Evolutionary conservation across 2,329 filamentous ascomycete species (phyloP), one percentile per base, ranked within the genome.

Genomic region (Alternaria incomplexa): DNA sequence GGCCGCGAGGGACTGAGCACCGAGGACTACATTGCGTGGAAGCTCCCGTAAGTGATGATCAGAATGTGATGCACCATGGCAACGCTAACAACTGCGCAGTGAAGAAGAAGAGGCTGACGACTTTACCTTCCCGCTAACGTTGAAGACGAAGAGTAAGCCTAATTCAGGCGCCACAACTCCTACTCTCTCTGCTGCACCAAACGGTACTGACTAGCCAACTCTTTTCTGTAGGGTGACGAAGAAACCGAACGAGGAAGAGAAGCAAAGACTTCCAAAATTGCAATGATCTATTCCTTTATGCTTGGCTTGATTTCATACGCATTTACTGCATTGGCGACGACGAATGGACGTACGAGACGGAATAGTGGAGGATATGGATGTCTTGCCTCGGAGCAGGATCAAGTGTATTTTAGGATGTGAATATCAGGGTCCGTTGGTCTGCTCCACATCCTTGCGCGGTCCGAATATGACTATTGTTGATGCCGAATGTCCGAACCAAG

Each of bases 11-110:
- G 95, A 1, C 83, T 99, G 71, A 96, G 87, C 83, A 98, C 96
- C 0, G 96, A 99, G 82, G 96, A 99, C 78, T 98, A 99, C 80
- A 93, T 98, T 75, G 92, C 95, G 30, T 99, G 96, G 96, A 97
- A 96, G 83, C 85, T 98, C 62, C 96, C 95, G 91, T 98, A 87
- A 91, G 94, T 93, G 6, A 25, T 30, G 3, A 28, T 6, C 6
- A 22, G 9, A 13, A 28, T 36, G 7, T 13, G 12, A 15, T 13
- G 4, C n/a, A 10, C 17, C 13, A n/a, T 23, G 44, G 11, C n/a
- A 13, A 15, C 46, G 51, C 80, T 82, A 73, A 83, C 73, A 57
- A 56, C 5, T 11, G 40, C 20, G 43, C 40, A 67, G 63, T 73
- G 96, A 93, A 82, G 94, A 97, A 79, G 96, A 98, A 84, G 96